Conservation (phyloP, 2,329 filamentous ascomycete species). For the Aspergillus candidus region DNA sequence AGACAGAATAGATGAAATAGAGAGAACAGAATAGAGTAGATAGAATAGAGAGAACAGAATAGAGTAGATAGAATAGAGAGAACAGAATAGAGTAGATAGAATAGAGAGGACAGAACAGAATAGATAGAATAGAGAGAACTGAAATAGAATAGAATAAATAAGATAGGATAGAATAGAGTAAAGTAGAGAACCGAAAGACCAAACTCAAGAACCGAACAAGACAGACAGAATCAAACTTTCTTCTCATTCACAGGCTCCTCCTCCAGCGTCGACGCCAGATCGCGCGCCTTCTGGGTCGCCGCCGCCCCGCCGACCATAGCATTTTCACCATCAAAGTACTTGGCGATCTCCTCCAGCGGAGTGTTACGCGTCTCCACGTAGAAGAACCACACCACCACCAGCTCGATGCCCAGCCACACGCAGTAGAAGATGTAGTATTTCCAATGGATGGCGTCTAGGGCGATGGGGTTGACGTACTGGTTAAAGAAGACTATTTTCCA, state of each 20-base stretch:
- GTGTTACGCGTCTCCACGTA: conserved; percentile 31
- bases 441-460: conserved; percentile 27
- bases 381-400: conserved; percentile 31
- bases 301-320: conserved; percentile 16
- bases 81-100: no score
- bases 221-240: no score
- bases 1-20: no score
- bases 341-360: conserved; percentile 34
- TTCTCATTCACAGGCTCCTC: conserved; percentile 1
- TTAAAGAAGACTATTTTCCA: conserved; percentile 28
- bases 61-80: no score
- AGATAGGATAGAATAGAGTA: no score
- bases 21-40: no score
- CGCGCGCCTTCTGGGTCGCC: conserved; percentile 16
- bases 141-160: no score
- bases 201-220: no score
- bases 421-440: conserved; percentile 37
- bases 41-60: no score
- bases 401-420: conserved; percentile 26
- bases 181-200: no score
- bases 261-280: conserved; percentile 6
- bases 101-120: no score
- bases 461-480: conserved; percentile 30
- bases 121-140: no score
- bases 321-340: conserved; percentile 20